phyloP scores from a whole-genome alignment of 192 early-diverging fungal species.

The Backusella australiensis region DNA sequence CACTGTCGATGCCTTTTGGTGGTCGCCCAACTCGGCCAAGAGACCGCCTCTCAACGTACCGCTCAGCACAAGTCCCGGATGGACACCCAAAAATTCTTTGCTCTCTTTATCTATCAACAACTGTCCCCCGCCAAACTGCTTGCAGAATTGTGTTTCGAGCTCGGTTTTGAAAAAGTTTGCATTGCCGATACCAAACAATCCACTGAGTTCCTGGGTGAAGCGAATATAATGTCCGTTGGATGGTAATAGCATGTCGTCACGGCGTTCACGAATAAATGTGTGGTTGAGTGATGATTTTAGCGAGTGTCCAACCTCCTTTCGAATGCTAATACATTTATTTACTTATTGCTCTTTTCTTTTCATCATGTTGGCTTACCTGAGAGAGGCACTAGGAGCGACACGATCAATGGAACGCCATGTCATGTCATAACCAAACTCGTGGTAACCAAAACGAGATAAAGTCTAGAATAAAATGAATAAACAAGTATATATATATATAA shows the following conservation, averaged over 20 bases:
- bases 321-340: constrained; percentile 19
- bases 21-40: constrained; percentile 38
- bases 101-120: constrained; percentile 18
- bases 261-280: constrained; percentile 62
- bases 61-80: constrained; percentile 31
- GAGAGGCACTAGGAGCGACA: constrained; percentile 54
- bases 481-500: neutral
- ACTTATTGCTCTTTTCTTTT: neutral
- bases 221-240: constrained; percentile 62
- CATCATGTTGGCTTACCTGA: constrained; percentile 38
- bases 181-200: constrained; percentile 76
- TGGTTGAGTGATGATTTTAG: constrained; percentile 82
- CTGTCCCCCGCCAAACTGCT: constrained; percentile 25
- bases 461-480: constrained; percentile 27
- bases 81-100: constrained; percentile 14
- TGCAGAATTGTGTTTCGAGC: constrained; percentile 48
- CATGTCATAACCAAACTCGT: constrained; percentile 68
- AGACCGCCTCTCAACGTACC: constrained; percentile 16
- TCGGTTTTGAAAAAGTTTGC: constrained; percentile 69
- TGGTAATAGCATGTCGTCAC: constrained; percentile 83
- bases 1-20: constrained; percentile 61
- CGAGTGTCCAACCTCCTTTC: constrained; percentile 35
- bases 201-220: constrained; percentile 67
- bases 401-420: constrained; percentile 78
- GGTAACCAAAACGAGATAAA: constrained; percentile 47